Evolutionary conservation across 768 basidiomycete genomes (phyloP).

Genomic region (Obba rivulosa): DNA sequence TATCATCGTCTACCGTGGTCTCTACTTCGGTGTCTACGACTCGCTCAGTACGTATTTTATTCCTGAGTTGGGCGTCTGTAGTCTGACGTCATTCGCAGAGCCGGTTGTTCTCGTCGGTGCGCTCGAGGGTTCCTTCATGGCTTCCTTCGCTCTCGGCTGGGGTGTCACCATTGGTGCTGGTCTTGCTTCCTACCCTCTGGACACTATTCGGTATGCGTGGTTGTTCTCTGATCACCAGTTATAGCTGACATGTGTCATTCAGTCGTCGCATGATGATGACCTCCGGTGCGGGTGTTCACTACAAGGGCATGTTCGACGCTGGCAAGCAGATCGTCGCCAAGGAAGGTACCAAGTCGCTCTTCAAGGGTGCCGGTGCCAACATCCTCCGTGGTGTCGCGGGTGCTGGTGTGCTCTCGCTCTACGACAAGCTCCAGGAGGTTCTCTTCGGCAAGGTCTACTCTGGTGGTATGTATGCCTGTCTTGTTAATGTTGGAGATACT

Average conservation of each 20-base stretch:
- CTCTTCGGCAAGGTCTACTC: constrained; percentile 99
- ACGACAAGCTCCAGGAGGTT: constrained; percentile 96
- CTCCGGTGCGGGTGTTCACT: constrained; percentile 90
- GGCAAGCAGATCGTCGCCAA: constrained; percentile 91
- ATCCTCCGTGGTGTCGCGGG: constrained; percentile 98
- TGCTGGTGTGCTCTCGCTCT: constrained; percentile 98
- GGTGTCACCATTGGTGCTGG: constrained; percentile 99
- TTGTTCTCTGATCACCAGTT: constrained; percentile 14
- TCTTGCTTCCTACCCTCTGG: constrained; percentile 94
- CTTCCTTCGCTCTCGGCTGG: constrained; percentile 97
- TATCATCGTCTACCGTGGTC: constrained; percentile 99
- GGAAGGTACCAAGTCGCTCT: constrained; percentile 93
- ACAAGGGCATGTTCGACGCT: constrained; percentile 99
- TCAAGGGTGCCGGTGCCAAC: constrained; percentile 97
- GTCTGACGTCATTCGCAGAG: constrained; percentile 43
- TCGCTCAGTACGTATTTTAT: constrained; percentile 66
- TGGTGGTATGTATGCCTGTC: constrained; percentile 56
- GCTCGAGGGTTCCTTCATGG: constrained; percentile 94
- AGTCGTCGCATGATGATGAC: constrained; percentile 99
- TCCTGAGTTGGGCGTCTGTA: not conserved
- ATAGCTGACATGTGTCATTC: constrained; percentile 16
- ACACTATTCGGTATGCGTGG: constrained; percentile 72
- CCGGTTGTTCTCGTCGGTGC: constrained; percentile 96
- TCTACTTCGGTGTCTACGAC: constrained; percentile 97
- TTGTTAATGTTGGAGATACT: not conserved